phyloP scores from a whole-genome alignment of 2,329 filamentous ascomycete species.

The Nemania sp. region DNA sequence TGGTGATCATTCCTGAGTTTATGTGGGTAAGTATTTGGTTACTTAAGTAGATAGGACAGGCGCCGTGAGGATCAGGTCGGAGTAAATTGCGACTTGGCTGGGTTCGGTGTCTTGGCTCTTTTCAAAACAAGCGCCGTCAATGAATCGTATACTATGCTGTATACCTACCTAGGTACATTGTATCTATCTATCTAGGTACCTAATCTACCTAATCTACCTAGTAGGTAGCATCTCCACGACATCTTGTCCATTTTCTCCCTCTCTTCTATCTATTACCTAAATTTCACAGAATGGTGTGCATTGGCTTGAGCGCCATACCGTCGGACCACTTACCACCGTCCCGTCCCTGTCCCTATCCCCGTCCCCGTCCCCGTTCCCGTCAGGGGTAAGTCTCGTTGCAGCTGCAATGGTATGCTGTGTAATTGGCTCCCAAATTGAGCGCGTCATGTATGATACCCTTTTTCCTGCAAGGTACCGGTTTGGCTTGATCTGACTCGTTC shows the following conservation, averaged over 20 bases:
- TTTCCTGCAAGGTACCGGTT: slow-evolving; percentile 42
- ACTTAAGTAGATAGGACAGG: too few species aligned
- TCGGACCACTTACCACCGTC: slow-evolving; percentile 2
- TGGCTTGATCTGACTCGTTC: slow-evolving; percentile 15
- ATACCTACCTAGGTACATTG: too few species aligned
- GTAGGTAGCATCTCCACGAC: too few species aligned
- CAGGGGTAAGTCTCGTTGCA: slow-evolving; percentile 19
- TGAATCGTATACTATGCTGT: slow-evolving; percentile 1
- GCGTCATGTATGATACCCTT: slow-evolving; percentile 34
- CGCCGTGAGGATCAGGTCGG: not conserved
- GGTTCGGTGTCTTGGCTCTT: slow-evolving; percentile 17
- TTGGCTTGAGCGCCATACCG: not conserved
- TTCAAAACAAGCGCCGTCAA: slow-evolving; percentile 38
- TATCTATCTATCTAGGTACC: not conserved
- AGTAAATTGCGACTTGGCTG: slow-evolving; percentile 21
- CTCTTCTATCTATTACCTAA: not conserved
- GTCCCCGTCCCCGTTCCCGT: too few species aligned
- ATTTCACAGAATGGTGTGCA: not conserved
- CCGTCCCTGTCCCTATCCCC: slow-evolving; percentile 8
- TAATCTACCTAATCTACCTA: too few species aligned
- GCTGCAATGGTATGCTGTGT: slow-evolving; percentile 28
- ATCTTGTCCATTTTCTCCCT: too few species aligned
- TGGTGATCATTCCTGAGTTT: not conserved
- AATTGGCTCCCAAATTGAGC: slow-evolving; percentile 23
- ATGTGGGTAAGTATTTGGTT: too few species aligned